phyloP scores from a whole-genome alignment of 83 land plant species.

The Isoetes engelmannii region DNA sequence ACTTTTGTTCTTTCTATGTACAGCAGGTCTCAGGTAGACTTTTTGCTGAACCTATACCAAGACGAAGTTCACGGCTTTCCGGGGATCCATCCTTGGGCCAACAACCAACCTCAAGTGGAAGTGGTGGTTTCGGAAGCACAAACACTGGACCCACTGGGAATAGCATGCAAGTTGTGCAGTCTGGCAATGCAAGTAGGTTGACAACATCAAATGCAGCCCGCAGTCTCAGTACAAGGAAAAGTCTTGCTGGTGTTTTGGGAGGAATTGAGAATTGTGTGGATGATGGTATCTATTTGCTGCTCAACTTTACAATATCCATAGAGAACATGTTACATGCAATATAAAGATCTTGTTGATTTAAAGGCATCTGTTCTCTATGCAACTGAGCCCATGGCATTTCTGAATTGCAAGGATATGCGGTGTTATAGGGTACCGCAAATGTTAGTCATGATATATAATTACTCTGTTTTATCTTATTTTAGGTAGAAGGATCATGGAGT shows the following conservation, averaged over 20 bases:
- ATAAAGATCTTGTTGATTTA: too few relatives aligned
- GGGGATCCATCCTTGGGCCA: constrained; percentile 37
- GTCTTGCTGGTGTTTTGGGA: constrained; percentile 42
- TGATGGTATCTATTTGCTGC: constrained; percentile 44
- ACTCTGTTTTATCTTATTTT: not conserved
- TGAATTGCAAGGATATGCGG: too few relatives aligned
- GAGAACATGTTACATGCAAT: too few relatives aligned
- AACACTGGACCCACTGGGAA: too few relatives aligned
- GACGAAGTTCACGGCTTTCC: constrained; percentile 75
- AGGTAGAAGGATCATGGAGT: constrained; percentile 40
- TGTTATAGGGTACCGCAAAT: too few relatives aligned
- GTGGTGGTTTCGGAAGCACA: not conserved
- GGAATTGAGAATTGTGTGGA: constrained; percentile 31
- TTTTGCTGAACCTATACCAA: constrained; percentile 64
- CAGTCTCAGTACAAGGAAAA: constrained; percentile 47
- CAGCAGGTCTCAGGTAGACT: constrained; percentile 79
- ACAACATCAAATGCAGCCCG: constrained; percentile 31
- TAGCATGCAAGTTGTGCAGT: too few relatives aligned
- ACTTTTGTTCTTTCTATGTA: not conserved
- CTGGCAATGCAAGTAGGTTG: too few relatives aligned
- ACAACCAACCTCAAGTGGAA: constrained; percentile 4
- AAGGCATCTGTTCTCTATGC: too few relatives aligned
- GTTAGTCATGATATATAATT: not conserved
- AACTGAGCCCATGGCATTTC: too few relatives aligned
- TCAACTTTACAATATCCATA: not conserved